Evolutionary conservation across 2,329 filamentous ascomycete species (phyloP), one percentile per base, ranked within the genome.

Genomic region (Beauveria bassiana): DNA sequence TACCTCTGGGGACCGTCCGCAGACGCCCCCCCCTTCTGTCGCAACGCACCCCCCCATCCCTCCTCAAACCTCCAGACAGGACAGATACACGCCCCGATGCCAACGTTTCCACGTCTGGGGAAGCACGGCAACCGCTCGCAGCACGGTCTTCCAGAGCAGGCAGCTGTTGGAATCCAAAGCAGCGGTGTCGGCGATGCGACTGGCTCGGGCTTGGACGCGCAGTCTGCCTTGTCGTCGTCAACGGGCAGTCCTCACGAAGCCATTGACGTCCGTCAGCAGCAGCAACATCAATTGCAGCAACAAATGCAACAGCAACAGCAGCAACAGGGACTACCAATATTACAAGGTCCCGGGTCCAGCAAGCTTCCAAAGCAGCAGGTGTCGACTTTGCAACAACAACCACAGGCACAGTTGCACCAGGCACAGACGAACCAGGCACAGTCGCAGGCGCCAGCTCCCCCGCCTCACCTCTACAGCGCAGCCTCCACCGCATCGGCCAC

Each of bases 81-180:
- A 57, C 28, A 50, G 31, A 50, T 26, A 62, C 31, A 47, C 54
- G 20, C 56, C 55, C 61, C 26, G 64, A 84, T 84, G 81, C 79
- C 77, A 69, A 73, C 73, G 73, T 83, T 83, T 73, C 75, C 77
- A 74, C 80, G 80, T 70, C 73, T 82, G 71, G 77, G 78, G 71
- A 83, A 76, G 76, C 78, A 81, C 72, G 79, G 77, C 76, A 82
- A 81, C 69, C 80, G 80, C 68, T 82, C 82, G 71, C 82, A 83
- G 74, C 80, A 82, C 70, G 78, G 79, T 65, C 76, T 83, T 5
- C 42, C 16, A 20, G 42, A 43, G 42, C 42, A 43, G n/a, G 3
- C n/a, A 10, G 18, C 18, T 8, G 53, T 45, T 24, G 58, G 28
- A 40, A 50, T 50, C 14, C 58, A 61, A n/a, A 54, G 43, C 20